These are phyloP conservation scores for Verticillium nubilum DNA, from an alignment of 2,329 filamentous ascomycete genomes.

Conservation along the genomic window DNA sequence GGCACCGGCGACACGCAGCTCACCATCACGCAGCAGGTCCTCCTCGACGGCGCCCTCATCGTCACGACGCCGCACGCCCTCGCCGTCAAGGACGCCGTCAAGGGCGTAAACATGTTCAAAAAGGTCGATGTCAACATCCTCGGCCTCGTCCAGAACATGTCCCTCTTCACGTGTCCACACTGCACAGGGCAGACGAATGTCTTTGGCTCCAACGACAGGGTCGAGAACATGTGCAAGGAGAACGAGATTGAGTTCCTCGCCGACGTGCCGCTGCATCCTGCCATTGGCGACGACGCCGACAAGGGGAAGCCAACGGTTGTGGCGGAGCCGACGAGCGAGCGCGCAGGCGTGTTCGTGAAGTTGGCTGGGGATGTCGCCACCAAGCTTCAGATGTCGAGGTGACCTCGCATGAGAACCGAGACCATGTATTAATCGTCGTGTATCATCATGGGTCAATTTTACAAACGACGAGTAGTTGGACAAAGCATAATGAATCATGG, in stretches of 20 bases:
- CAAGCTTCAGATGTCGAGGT: constrained; percentile 28
- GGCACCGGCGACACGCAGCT: constrained; percentile 95
- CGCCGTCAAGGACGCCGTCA: constrained; percentile 84
- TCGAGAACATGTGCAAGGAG: constrained; percentile 63
- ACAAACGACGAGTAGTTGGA: background rate
- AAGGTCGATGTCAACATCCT: constrained; percentile 77
- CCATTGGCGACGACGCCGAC: constrained; percentile 84
- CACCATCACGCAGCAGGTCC: constrained; percentile 91
- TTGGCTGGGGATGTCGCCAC: constrained; percentile 55
- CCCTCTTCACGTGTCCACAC: constrained; percentile 72
- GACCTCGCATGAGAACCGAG: background rate
- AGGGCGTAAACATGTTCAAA: constrained; percentile 88
- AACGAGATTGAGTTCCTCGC: constrained; percentile 76
- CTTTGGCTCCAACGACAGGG: constrained; percentile 63
- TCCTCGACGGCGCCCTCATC: constrained; percentile 83
- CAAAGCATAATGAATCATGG: background rate
- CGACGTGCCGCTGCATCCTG: constrained; percentile 81
- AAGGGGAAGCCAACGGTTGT: constrained; percentile 86
- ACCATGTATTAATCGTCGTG: background rate
- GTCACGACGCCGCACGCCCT: constrained; percentile 93
- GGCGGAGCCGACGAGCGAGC: constrained; percentile 70
- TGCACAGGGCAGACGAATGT: constrained; percentile 71
- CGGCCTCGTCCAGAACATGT: constrained; percentile 92
- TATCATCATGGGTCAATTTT: background rate
- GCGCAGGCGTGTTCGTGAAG: constrained; percentile 65